Evolutionary conservation across 768 basidiomycete genomes (phyloP).

Genomic region (Tricholoma saponaceum): DNA sequence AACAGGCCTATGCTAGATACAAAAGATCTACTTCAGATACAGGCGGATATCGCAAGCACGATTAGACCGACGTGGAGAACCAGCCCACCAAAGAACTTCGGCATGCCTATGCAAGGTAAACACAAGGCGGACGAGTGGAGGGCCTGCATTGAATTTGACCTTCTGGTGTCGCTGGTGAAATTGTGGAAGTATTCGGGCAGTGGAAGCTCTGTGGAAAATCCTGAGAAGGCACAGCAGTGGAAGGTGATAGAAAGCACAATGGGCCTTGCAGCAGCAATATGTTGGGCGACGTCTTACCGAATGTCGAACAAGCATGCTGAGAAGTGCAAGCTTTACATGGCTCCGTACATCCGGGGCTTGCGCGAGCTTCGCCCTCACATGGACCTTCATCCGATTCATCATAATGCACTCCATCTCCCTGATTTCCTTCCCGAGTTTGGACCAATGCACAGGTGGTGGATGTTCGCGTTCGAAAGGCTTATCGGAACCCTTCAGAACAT

Average conservation of each 20-base stretch:
- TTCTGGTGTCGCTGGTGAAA: too few relatives aligned
- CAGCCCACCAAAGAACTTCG: too few relatives aligned
- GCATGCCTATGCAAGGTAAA: too few relatives aligned
- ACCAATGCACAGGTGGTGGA: slow-evolving; percentile 13
- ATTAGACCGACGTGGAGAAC: too few relatives aligned
- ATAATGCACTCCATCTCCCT: neutral
- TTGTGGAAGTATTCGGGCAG: too few relatives aligned
- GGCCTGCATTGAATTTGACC: too few relatives aligned
- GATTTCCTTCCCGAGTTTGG: neutral
- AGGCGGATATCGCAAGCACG: too few relatives aligned
- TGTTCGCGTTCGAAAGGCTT: slow-evolving; percentile 11
- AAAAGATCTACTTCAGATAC: too few relatives aligned
- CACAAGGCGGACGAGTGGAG: too few relatives aligned
- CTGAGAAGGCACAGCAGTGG: neutral
- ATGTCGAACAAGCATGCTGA: neutral
- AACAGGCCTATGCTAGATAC: too few relatives aligned
- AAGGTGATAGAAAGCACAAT: neutral
- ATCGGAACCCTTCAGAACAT: slow-evolving; percentile 10
- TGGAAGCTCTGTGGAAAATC: neutral
- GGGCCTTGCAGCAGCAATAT: neutral
- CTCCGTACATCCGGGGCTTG: neutral
- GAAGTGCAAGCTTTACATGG: neutral
- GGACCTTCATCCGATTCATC: neutral
- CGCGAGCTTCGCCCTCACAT: neutral
- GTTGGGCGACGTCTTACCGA: neutral